phyloP scores from a whole-genome alignment of 208 protist genomes.

The Trypanosomatidae sp. region DNA sequence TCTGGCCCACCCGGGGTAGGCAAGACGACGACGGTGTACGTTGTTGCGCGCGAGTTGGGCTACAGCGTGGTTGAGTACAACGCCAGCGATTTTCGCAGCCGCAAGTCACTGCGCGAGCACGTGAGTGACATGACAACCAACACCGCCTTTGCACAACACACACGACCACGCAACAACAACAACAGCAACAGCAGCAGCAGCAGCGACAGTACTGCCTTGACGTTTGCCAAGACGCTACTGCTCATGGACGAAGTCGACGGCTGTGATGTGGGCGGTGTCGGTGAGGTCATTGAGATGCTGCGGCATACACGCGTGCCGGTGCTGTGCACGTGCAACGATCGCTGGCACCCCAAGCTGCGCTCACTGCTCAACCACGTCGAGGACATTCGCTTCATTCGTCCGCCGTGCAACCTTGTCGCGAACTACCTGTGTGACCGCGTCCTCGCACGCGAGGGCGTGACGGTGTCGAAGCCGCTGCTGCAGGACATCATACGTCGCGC shows the following conservation, averaged over 20 bases:
- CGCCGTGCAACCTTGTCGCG: slow-evolving; percentile 76
- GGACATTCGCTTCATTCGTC: slow-evolving; percentile 90
- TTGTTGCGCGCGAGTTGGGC: slow-evolving; percentile 82
- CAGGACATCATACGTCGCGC: slow-evolving; percentile 82
- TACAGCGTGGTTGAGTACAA: slow-evolving; percentile 97
- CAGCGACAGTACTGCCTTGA: slow-evolving; percentile 13
- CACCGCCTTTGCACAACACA: slow-evolving; percentile 41
- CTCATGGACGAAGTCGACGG: slow-evolving; percentile 99
- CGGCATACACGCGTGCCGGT: slow-evolving; percentile 91
- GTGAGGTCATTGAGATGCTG: slow-evolving; percentile 93
- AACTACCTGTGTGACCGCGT: slow-evolving; percentile 80
- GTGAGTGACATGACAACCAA: slow-evolving; percentile 69
- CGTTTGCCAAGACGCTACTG: slow-evolving; percentile 72
- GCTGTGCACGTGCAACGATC: slow-evolving; percentile 99
- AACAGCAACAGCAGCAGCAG: no score
- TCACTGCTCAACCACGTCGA: slow-evolving; percentile 92
- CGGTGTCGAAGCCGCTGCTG: slow-evolving; percentile 73
- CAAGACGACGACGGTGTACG: slow-evolving; percentile 95
- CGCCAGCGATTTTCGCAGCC: slow-evolving; percentile 96
- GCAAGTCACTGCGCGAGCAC: slow-evolving; percentile 80
- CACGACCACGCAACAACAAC: no score
- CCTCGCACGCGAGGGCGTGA: slow-evolving; percentile 83
- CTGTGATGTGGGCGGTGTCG: slow-evolving; percentile 97
- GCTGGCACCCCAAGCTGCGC: slow-evolving; percentile 87
- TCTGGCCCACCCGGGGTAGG: slow-evolving; percentile 97